Evolutionary conservation across 805 yeast species (phyloP).

Genomic region (Schwanniomyces occidentalis): DNA sequence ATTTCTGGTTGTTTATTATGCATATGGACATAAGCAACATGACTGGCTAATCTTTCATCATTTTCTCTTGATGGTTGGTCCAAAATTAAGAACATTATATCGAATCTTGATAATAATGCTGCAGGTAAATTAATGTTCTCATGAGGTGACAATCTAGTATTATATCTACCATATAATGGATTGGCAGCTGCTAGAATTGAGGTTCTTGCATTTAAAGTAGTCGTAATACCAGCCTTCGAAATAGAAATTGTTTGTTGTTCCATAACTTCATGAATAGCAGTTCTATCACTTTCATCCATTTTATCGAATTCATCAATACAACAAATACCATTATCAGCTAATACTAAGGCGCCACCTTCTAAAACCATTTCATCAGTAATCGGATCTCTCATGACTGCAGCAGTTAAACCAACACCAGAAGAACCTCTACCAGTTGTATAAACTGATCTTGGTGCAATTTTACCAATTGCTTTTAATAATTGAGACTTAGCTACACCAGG

Average conservation of each 20-base stretch:
- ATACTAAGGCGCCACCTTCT: conserved; percentile 96
- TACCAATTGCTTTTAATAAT: conserved; percentile 83
- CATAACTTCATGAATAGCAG: conserved; percentile 99
- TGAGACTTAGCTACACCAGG: conserved; percentile 99
- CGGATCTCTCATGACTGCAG: conserved; percentile 98
- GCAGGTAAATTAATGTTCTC: conserved; percentile 97
- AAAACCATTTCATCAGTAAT: conserved; percentile 98
- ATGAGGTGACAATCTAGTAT: conserved; percentile 84
- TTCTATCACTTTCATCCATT: conserved; percentile 96
- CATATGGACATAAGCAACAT: conserved; percentile 96
- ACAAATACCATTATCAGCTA: conserved; percentile 97
- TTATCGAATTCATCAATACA: conserved; percentile 99
- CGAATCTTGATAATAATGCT: conserved; percentile 92
- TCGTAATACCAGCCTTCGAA: conserved; percentile 96
- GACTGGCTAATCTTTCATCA: conserved; percentile 87
- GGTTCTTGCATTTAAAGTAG: conserved; percentile 92
- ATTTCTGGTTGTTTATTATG: conserved; percentile 81
- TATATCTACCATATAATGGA: conserved; percentile 93
- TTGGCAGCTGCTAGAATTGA: conserved; percentile 98
- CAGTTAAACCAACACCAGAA: conserved; percentile 97
- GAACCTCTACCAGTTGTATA: conserved; percentile 99
- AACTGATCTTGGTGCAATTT: conserved; percentile 94
- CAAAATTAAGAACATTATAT: conserved; percentile 79
- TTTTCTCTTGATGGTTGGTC: conserved; percentile 79
- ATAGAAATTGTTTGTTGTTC: conserved; percentile 98